A percentile compares a stretch with the other conserved stretches of the same genome.
These are phyloP conservation scores for Hylodesmum podocarpum DNA, from an alignment of 306 rosid species.

Conservation along the genomic window DNA sequence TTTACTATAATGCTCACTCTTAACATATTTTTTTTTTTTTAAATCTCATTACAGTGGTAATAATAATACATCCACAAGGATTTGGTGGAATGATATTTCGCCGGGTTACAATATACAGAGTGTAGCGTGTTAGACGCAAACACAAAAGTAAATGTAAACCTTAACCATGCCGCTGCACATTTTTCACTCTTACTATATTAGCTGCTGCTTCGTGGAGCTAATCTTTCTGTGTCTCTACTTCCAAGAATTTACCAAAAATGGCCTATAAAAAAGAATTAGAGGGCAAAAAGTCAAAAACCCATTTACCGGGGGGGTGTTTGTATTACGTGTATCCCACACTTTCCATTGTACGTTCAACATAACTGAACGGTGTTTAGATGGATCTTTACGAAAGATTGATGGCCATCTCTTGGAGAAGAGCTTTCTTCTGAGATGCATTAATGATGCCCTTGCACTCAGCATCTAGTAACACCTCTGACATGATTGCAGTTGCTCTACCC, in stretches of 20 bases:
- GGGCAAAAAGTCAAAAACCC: constrained; percentile 39
- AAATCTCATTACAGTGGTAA: not conserved
- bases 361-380: not conserved
- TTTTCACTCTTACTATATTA: constrained; percentile 21
- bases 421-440: constrained; percentile 66
- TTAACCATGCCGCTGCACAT: constrained; percentile 17
- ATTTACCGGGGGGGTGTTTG: constrained; percentile 27
- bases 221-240: constrained; percentile 21
- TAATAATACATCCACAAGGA: not conserved
- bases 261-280: constrained; percentile 27
- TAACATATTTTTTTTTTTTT: not conserved
- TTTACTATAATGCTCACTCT: no score
- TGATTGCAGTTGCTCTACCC: constrained; percentile 73
- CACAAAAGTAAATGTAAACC: not conserved
- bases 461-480: constrained; percentile 70
- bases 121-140: constrained; percentile 18
- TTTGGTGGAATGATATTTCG: not conserved
- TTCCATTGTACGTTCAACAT: no score
- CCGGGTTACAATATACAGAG: constrained; percentile 33
- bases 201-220: constrained; percentile 29
- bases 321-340: no score
- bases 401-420: constrained; percentile 66
- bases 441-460: constrained; percentile 73
- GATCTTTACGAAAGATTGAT: constrained; percentile 55
- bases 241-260: constrained; percentile 9